A percentile compares a stretch with the other conserved stretches of the same genome.
phyloP scores from a whole-genome alignment of 2,329 filamentous ascomycete genomes.

The Beauveria asiatica region DNA sequence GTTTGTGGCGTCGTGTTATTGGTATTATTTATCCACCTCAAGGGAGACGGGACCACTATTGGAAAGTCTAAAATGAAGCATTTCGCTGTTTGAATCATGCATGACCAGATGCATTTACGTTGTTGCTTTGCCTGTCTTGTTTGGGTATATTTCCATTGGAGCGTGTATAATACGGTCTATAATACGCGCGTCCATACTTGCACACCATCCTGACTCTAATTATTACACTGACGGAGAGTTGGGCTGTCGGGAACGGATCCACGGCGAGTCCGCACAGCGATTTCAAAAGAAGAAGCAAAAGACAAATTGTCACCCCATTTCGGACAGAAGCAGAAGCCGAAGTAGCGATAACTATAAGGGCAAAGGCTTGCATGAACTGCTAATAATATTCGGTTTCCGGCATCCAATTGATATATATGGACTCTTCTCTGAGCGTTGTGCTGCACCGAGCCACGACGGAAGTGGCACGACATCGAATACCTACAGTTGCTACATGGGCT shows the following conservation, averaged over 20 bases:
- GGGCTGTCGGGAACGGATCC: not conserved
- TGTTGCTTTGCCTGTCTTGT: not conserved
- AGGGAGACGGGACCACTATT: not conserved
- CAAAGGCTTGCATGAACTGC: not conserved
- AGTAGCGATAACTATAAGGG: not conserved
- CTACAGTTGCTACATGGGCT: not conserved
- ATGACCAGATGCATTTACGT: not conserved
- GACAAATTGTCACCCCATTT: not conserved
- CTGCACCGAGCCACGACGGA: not conserved
- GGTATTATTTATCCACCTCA: conserved; percentile 6
- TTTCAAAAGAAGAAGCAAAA: not conserved
- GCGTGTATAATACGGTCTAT: not conserved
- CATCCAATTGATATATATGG: not conserved
- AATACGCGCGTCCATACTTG: not conserved
- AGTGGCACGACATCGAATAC: not conserved
- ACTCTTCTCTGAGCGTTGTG: not conserved
- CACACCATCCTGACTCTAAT: not conserved
- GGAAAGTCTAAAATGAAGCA: not conserved
- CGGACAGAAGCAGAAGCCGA: not conserved
- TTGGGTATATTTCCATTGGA: not conserved
- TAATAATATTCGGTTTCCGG: not conserved
- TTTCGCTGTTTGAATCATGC: not conserved
- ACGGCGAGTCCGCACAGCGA: not conserved
- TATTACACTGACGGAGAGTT: not conserved
- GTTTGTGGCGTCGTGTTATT: conserved; percentile 8